Base-by-base conservation (phyloP, 2,329 filamentous ascomycete species). In the Alternaria solani region DNA sequence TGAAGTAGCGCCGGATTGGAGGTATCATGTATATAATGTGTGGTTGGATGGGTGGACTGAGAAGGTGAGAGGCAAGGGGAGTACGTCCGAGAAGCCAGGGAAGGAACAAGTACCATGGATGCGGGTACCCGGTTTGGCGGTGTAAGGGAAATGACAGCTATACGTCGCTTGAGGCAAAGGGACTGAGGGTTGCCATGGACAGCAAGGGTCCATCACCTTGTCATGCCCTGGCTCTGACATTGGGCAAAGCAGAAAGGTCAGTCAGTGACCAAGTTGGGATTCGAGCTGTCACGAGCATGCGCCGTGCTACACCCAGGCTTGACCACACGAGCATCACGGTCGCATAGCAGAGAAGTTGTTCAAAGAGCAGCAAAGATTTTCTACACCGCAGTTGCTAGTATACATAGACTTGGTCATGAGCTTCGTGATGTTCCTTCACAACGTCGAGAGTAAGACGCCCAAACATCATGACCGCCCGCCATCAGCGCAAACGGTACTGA, bases 371-470 rank as follows among this genome's bases (percentile, higher is more conserved):
- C 61, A 67, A 66, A 67, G 20, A 57, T 57, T 71, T 72, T 68
- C 70, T 69, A 75, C 77, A 75, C 70, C 68, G 71, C 71, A 73
- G 67, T 71, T 67, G 67, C 73, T 77, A 77, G 72, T 77, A 64
- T 77, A 78, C 75, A 65, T 69, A 66, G 64, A 66, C 66, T 66
- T 64, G 71, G 65, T 74, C 74, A 74, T 77, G 67, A 72, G 71
- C 70, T 67, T 75, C 74, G 69, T 76, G 75, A 73, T 76, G 71
- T 68, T 67, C 70, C 65, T 60, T 59, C 53, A 42, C 52, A 20
- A 62, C 68, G 71, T 69, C 67, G 51, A 55, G 64, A 61, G 61
- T 53, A 59, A 65, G 71, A 72, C 71, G 72, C 70, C 34, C 67
- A 68, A 75, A 75, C 73, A 75, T 76, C 73, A 71, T 71, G 64